These are phyloP conservation scores for Rubus idaeus DNA, from an alignment of 306 rosid genomes.

Conservation along the genomic window DNA sequence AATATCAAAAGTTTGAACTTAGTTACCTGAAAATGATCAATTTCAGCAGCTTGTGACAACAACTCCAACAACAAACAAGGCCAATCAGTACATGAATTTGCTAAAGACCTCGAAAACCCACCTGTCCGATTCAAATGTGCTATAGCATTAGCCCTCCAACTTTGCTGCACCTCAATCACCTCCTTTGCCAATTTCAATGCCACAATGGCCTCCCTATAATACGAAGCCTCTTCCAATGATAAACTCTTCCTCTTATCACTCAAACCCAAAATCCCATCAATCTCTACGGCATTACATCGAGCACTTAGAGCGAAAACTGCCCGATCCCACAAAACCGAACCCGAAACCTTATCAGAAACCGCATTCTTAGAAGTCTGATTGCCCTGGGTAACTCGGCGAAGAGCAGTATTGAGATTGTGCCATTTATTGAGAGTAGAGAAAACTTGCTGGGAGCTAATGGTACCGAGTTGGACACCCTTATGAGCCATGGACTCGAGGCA, in stretches of 20 bases:
- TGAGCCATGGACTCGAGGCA: slow-evolving; percentile 85
- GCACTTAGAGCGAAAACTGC: slow-evolving; percentile 55
- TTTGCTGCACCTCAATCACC: slow-evolving; percentile 61
- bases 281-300: slow-evolving; percentile 52
- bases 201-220: slow-evolving; percentile 62
- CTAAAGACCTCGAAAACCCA: slow-evolving; percentile 64
- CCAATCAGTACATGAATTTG: slow-evolving; percentile 84
- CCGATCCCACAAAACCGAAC: slow-evolving; percentile 69
- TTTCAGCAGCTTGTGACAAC: slow-evolving; percentile 87
- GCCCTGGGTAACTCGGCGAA: slow-evolving; percentile 43
- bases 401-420: slow-evolving; percentile 57
- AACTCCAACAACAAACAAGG: slow-evolving; percentile 82
- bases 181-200: slow-evolving; percentile 78
- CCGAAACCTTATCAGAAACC: slow-evolving; percentile 35
- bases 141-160: slow-evolving; percentile 73
- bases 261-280: slow-evolving; percentile 49
- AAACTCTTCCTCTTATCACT: slow-evolving; percentile 42
- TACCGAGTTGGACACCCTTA: slow-evolving; percentile 57
- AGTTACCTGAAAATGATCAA: slow-evolving; percentile 84
- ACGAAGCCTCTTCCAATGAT: slow-evolving; percentile 70
- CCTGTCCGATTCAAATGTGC: slow-evolving; percentile 61
- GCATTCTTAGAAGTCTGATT: slow-evolving; percentile 26
- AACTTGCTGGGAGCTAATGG: slow-evolving; percentile 67
- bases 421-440: slow-evolving; percentile 64
- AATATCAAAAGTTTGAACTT: not conserved